These are phyloP conservation scores for Pichia sp. DNA, from an alignment of 1,139 yeast species.

Conservation along the genomic window DNA sequence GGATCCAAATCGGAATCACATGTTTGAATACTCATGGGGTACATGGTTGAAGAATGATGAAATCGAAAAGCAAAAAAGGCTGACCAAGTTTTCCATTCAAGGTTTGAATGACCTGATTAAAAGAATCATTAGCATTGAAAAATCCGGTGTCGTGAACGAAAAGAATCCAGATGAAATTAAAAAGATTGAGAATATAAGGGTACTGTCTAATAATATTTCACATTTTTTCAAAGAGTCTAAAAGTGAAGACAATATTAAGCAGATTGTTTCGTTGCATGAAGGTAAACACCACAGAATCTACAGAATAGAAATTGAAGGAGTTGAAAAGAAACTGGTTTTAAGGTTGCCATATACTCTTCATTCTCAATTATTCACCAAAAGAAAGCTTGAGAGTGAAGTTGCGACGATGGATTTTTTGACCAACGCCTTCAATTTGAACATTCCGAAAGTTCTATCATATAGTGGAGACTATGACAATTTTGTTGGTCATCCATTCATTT, in stretches of 20 bases:
- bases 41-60: slow-evolving; percentile 83
- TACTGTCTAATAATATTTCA: slow-evolving; percentile 21
- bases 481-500: slow-evolving; percentile 66
- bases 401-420: slow-evolving; percentile 84
- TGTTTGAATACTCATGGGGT: slow-evolving; percentile 92
- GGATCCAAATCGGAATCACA: slow-evolving; percentile 60
- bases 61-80: slow-evolving; percentile 66
- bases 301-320: slow-evolving; percentile 42
- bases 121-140: slow-evolving; percentile 10
- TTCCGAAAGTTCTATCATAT: slow-evolving; percentile 75
- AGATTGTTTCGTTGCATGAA: slow-evolving; percentile 82
- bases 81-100: slow-evolving; percentile 76
- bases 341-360: slow-evolving; percentile 81
- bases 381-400: slow-evolving; percentile 79
- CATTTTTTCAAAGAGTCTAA: slow-evolving; percentile 18
- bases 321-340: slow-evolving; percentile 55
- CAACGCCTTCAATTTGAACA: slow-evolving; percentile 48
- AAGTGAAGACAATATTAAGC: slow-evolving; percentile 42
- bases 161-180: slow-evolving; percentile 26
- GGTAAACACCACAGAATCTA: slow-evolving; percentile 91
- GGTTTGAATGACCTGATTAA: slow-evolving; percentile 48
- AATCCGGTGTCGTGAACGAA: not conserved
- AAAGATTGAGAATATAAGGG: slow-evolving; percentile 15
- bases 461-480: slow-evolving; percentile 59
- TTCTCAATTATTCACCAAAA: slow-evolving; percentile 56